Evolutionary conservation across 164 flowering plant species (phyloP).

Genomic region (Berberis vulgaris): DNA sequence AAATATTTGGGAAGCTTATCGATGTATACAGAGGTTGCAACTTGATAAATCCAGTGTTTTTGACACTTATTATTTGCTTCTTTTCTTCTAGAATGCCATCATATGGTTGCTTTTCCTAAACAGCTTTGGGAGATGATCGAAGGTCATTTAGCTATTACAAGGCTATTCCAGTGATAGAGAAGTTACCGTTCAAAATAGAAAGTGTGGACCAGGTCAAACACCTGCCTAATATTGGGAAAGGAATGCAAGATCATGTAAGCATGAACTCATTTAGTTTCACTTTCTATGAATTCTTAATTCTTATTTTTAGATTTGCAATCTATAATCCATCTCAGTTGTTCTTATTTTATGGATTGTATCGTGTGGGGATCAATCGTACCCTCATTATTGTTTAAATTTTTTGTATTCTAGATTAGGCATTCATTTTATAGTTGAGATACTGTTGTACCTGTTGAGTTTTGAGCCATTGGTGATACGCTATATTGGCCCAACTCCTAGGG

Average conservation of each 20-base stretch:
- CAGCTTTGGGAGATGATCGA: slow-evolving; percentile 91
- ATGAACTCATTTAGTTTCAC: background rate
- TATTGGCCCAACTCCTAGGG: too few species aligned
- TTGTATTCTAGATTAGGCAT: too few species aligned
- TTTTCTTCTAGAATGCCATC: slow-evolving; percentile 3
- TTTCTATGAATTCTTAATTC: too few species aligned
- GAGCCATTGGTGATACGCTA: too few species aligned
- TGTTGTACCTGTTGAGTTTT: too few species aligned
- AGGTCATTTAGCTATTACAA: slow-evolving; percentile 95
- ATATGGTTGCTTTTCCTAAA: slow-evolving; percentile 11
- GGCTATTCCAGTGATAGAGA: slow-evolving; percentile 81
- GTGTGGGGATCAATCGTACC: too few species aligned
- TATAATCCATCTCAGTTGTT: too few species aligned
- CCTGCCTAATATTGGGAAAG: slow-evolving; percentile 82
- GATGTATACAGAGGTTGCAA: slow-evolving; percentile 79
- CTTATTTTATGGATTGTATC: too few species aligned
- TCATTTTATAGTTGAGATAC: too few species aligned
- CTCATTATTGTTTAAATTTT: too few species aligned
- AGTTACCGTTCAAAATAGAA: slow-evolving; percentile 79
- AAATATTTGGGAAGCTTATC: slow-evolving; percentile 80
- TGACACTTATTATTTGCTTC: background rate
- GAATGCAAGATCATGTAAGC: slow-evolving; percentile 85
- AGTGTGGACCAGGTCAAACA: slow-evolving; percentile 72
- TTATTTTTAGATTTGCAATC: too few species aligned
- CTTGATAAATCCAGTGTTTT: background rate